Conservation (phyloP, 176 grass and related monocot species). For the Oryza glaberrima region DNA sequence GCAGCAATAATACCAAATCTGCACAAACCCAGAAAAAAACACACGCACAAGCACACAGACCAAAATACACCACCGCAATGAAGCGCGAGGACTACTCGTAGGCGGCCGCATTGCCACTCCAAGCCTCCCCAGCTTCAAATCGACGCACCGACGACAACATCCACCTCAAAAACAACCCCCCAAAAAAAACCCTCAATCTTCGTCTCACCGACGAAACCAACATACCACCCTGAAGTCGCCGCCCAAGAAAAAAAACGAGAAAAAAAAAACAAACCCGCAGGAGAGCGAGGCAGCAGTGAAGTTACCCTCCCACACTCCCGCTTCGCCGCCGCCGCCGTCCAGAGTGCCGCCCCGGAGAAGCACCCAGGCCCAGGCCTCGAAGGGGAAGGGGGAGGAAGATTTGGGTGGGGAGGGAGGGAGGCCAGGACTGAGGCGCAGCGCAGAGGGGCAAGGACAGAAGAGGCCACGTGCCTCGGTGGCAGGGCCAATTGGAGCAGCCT, state of each 20-base stretch:
- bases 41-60: background rate
- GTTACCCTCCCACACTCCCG: background rate
- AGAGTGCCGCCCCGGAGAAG: background rate
- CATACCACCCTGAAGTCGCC: background rate
- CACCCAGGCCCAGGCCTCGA: constrained; percentile 3
- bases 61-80: constrained; percentile 11
- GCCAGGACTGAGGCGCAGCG: background rate
- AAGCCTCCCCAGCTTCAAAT: background rate
- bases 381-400: background rate
- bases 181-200: background rate
- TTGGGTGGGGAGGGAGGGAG: constrained; percentile 9
- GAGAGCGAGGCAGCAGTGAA: background rate
- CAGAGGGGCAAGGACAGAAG: background rate
- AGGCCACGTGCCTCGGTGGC: constrained; percentile 52
- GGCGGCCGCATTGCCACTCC: background rate
- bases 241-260: background rate
- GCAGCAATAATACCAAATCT: background rate
- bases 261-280: too few species aligned
- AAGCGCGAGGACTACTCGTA: background rate
- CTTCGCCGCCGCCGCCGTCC: background rate
- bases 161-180: background rate
- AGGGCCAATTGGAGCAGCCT: constrained; percentile 49
- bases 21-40: background rate
- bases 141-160: background rate
- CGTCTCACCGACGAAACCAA: background rate